These are phyloP conservation scores for Akanthomyces lecanii DNA, from an alignment of 2,329 filamentous ascomycete species.

Conservation along the genomic window DNA sequence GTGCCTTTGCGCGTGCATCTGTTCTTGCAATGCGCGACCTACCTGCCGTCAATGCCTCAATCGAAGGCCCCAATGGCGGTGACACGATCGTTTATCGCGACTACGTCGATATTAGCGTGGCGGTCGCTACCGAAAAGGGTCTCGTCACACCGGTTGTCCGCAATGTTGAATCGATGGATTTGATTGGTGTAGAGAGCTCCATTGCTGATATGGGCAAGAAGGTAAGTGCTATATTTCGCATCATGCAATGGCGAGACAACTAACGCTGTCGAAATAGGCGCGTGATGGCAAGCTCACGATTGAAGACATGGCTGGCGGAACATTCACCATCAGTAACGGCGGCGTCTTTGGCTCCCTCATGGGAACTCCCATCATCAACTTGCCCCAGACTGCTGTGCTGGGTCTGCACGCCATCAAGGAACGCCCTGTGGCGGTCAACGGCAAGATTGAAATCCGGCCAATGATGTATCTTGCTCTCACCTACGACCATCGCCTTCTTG, in stretches of 20 bases:
- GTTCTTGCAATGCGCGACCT: slow-evolving; percentile 91
- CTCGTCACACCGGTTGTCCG: slow-evolving; percentile 94
- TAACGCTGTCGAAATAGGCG: slow-evolving; percentile 53
- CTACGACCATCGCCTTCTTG: slow-evolving; percentile 93
- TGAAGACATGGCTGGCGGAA: slow-evolving; percentile 98
- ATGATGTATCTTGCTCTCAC: slow-evolving; percentile 99
- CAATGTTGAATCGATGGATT: slow-evolving; percentile 83
- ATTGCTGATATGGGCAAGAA: slow-evolving; percentile 96
- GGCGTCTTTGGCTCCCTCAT: slow-evolving; percentile 96
- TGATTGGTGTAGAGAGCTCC: slow-evolving; percentile 82
- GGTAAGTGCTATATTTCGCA: slow-evolving; percentile 44
- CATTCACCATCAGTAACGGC: slow-evolving; percentile 96
- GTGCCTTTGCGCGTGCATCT: slow-evolving; percentile 86
- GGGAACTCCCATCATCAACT: slow-evolving; percentile 98
- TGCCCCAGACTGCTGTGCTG: slow-evolving; percentile 87
- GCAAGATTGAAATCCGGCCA: slow-evolving; percentile 92
- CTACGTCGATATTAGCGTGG: slow-evolving; percentile 96
- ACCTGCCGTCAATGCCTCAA: slow-evolving; percentile 93
- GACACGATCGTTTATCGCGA: slow-evolving; percentile 98
- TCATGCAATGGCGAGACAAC: slow-evolving; percentile 15
- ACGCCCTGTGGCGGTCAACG: slow-evolving; percentile 80
- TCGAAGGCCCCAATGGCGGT: slow-evolving; percentile 89
- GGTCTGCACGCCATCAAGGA: slow-evolving; percentile 97
- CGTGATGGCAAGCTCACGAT: slow-evolving; percentile 96
- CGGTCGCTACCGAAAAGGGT: slow-evolving; percentile 95